Evolutionary conservation across 345 rosid species (phyloP).

Genomic region (Salix dunnii): DNA sequence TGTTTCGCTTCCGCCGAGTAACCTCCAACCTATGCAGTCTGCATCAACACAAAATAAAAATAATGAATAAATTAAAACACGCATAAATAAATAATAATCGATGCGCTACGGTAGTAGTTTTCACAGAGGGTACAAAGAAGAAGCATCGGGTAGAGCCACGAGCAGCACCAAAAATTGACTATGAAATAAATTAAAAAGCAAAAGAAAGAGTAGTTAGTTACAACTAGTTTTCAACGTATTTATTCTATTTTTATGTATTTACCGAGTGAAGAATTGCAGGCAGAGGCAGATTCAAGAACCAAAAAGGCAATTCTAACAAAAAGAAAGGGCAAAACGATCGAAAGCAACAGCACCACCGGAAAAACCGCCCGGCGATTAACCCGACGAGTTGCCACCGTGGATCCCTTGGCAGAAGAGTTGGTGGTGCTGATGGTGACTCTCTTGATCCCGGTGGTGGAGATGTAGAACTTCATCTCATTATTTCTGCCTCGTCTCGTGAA

Average conservation of each 20-base stretch:
- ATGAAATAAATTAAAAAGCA: neutral
- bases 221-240: neutral
- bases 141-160: too few relatives aligned
- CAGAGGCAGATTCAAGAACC: conserved; percentile 69
- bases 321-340: conserved; percentile 54
- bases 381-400: conserved; percentile 45
- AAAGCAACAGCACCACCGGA: conserved; percentile 52
- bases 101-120: neutral
- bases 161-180: neutral
- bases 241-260: neutral
- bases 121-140: neutral
- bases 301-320: conserved; percentile 71
- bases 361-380: conserved; percentile 47
- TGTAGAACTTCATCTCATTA: conserved; percentile 57
- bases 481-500: neutral
- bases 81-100: neutral
- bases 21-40: conserved; percentile 68
- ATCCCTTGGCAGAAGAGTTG: conserved; percentile 35
- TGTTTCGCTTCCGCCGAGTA: conserved; percentile 61
- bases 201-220: neutral
- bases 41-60: conserved; percentile 9
- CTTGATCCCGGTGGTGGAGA: conserved; percentile 67
- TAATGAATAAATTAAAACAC: neutral
- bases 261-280: conserved; percentile 60
- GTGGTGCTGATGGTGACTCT: conserved; percentile 52